Conservation (phyloP, 257 asterid species). For the Capsicum baccatum region DNA sequence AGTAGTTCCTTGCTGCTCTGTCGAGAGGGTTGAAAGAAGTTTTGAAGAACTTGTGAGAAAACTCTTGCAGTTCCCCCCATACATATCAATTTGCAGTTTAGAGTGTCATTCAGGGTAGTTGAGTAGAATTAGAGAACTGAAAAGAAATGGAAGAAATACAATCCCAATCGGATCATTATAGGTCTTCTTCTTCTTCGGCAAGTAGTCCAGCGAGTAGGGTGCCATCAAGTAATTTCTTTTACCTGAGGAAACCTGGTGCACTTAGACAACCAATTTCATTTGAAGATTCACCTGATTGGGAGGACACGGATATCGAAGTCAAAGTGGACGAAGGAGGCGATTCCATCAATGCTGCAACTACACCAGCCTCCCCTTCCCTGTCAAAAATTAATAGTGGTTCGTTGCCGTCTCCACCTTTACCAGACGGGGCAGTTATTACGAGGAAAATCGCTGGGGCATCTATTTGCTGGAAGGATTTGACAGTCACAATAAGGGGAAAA, state of each 20-base stretch:
- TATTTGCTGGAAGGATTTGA: conserved; percentile 94
- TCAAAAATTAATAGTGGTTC: conserved; percentile 89
- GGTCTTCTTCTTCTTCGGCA: conserved; percentile 96
- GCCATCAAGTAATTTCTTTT: conserved; percentile 95
- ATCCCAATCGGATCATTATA: conserved; percentile 87
- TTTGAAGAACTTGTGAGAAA: neutral
- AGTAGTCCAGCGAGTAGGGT: conserved; percentile 95
- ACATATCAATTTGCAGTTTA: neutral
- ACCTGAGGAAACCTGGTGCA: conserved; percentile 88
- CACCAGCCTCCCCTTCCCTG: conserved; percentile 85
- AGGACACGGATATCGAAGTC: conserved; percentile 81
- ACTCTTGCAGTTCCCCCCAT: neutral
- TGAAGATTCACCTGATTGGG: conserved; percentile 99
- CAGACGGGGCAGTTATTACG: conserved; percentile 65
- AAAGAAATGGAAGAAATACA: conserved; percentile 91
- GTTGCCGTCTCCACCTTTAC: conserved; percentile 83
- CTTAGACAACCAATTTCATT: conserved; percentile 89
- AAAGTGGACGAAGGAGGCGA: conserved; percentile 85
- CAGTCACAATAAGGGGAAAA: conserved; percentile 89
- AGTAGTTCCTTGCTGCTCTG: neutral
- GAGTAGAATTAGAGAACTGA: conserved; percentile 30
- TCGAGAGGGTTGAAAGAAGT: neutral
- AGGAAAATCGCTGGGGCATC: conserved; percentile 86
- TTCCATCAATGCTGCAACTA: conserved; percentile 75
- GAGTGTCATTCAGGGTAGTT: neutral